Evolutionary conservation across 805 yeast species (phyloP), one percentile per base, ranked within the genome.

Genomic region (Pichia heedii): DNA sequence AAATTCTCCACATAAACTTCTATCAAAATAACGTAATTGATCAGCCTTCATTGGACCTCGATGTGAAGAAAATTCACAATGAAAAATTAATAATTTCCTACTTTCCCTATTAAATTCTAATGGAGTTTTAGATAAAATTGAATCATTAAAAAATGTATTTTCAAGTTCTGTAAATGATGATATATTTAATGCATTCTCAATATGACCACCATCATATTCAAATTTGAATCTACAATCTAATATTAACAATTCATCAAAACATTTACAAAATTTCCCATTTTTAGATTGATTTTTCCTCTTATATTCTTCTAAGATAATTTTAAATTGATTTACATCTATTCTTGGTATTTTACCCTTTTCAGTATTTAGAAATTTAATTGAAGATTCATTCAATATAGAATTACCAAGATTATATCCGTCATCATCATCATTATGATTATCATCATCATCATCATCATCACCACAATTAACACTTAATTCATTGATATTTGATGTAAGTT

Each of bases 31-130:
- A 48, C 98, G 70, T 44, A 93, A 70, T 59, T 87, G 88, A 42
- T 79, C 69, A 1, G 97, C 97, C 83, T 93, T 77, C 39, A 82
- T 67, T 5, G 98, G 98, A n/a, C 97, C 96, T 46, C 98, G 71
- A 58, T 82, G 86, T 6, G 94, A 77, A 33, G 94, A 82, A 60
- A 87, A 90, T 63, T 93, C 98, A 65, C 98, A 93, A 63, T 93
- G 97, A 68, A 93, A 90, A 11, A 93, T 71, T 7, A 90, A 60
- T 43, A 93, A 65, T 19, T 69, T 69, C 18, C 67, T 70, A 34
- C 47, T 35, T 11, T 38, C 36, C 5, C 45, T 30, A 7, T 61
- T 54, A 36, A 53, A 52, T 20, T 54, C 56, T 24, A 49, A 21
- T 24, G 65, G 64, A 3, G 49, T 42, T 33, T 44, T 40, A 9